Base-by-base conservation (phyloP, 2,329 filamentous ascomycete genomes). In the Zymoseptoria ardabiliae region DNA sequence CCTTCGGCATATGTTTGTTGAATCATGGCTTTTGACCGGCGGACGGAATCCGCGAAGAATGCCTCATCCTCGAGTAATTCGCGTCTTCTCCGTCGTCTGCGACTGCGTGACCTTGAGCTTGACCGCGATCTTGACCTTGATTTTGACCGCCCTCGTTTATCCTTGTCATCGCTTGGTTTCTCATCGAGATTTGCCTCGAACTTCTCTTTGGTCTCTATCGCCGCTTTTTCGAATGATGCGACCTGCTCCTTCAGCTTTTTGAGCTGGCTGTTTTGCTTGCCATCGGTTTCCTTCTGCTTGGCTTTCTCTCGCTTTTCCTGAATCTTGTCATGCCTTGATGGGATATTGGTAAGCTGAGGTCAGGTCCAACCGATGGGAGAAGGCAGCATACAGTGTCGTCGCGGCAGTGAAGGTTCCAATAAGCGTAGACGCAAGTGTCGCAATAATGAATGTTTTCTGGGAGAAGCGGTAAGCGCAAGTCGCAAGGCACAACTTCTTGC, bases 371-470 rank as follows among this genome's bases (percentile, higher is more conserved):
- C 13, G 4, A 17, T n/a, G 6, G 2, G n/a, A 17, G 4, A n/a
- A 17, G 7, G 35, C 17, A 45, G 2, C 35, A 7, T 45, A 45
- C 19, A 78, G 68, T n/a, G 73, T 72, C 66, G 76, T 73, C 30
- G 73, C 74, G n/a, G 75, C 73, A 2, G 74, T 75, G 63, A 78
- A 77, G 17, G 75, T 77, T 51, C 75, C 75, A 56, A 78, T 70
- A 13, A 78, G 69, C n/a, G 76, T 78, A 2, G 73, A 75, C 25
- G 75, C 74, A 11, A 78, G 65, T 13, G 75, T 78, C 19, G 76
- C 76, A 58, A 77, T 71, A 41, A 78, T 77, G 70, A 77, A 78
- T 21, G 73, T 75, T 75, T 77, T 76, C 64, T 66, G 45, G 11
- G 17, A 13, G 23, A 9, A 53, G 4, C 2, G 50, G 20, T 51